Conservation (phyloP, 2,329 filamentous ascomycete genomes). For the Kalmusia sp. region DNA sequence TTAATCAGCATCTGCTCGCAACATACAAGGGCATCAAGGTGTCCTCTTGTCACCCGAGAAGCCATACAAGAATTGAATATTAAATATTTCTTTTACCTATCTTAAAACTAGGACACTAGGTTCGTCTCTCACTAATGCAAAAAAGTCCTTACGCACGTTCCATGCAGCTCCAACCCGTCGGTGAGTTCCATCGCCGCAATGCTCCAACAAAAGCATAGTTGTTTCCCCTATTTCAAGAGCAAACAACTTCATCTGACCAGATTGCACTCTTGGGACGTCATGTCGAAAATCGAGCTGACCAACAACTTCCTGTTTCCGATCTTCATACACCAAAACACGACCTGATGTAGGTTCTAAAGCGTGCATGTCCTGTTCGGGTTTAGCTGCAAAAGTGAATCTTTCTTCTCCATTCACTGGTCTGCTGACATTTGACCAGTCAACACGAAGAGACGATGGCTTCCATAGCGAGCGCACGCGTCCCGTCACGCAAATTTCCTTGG, state of each 20-base stretch:
- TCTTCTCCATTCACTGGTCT: conserved; percentile 7
- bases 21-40: too few species aligned
- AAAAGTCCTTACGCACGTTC: conserved; percentile 14
- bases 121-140: background rate
- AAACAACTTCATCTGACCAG: conserved; percentile 1
- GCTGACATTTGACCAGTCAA: conserved; percentile 11
- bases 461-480: conserved; percentile 10
- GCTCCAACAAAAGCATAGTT: conserved; percentile 10
- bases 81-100: too few species aligned
- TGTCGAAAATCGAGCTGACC: conserved; percentile 12
- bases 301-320: conserved; percentile 13
- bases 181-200: background rate
- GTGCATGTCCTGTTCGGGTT: conserved; percentile 13
- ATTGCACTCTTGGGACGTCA: conserved; percentile 8
- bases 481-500: conserved; percentile 9
- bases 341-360: conserved; percentile 6
- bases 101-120: background rate
- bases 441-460: conserved; percentile 1
- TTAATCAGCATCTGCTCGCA: too few species aligned
- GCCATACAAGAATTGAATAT: too few species aligned
- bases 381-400: conserved; percentile 12
- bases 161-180: conserved; percentile 15
- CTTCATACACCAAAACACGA: conserved; percentile 14
- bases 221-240: conserved; percentile 12
- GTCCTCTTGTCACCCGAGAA: too few species aligned